Base-by-base conservation (phyloP, 1,284 basidiomycete genomes). In the Tilletia indica region DNA sequence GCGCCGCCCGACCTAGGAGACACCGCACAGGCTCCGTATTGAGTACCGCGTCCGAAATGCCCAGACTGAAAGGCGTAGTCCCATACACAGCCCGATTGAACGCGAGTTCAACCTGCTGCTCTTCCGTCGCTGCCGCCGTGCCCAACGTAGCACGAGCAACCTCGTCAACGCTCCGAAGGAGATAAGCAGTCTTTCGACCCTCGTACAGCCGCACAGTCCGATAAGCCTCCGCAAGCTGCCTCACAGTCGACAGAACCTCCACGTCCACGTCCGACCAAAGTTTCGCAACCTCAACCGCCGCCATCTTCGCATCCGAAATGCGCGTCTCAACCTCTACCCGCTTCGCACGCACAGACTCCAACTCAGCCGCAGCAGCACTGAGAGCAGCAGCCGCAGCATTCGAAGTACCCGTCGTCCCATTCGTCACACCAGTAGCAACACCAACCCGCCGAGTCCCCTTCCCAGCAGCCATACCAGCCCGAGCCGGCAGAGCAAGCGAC, bases 151-250 rank as follows among this genome's bases (percentile, higher is more conserved):
- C 34, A 12, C 51, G 25, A 16, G 34, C 19, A 3, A 49, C 68
- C 8, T 68, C 34, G 14, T 25, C 19, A 14, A 36, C 12, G n/a
- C 42, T 49, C 8, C 68, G 68, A 12, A 80, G 72, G 39, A 74
- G 72, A 19, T 64, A 70, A 12, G 77, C 74, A 21, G 79, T 78
- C 58, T 72, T 72, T 0, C 58, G 69, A 3, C 78, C 80, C 34
- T 76, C 71, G 68, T 74, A 80, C 31, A 75, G 63, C 6, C 80
- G 74, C 69, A 80, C 66, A 49, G 75, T 70, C 0, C 79, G 73
- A 70, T 82, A 82, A 9, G 78, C 79, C 51, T 80, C 79, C 34
- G 75, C 80, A 21, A 82, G 39, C 19, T 77, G 75, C 8, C 72
- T 70, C 49, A 80, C 70, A 19, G 78, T 58, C 3, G 64, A 71